Conservation (phyloP, 352 stramenopile species). For the Pythium biforme region DNA sequence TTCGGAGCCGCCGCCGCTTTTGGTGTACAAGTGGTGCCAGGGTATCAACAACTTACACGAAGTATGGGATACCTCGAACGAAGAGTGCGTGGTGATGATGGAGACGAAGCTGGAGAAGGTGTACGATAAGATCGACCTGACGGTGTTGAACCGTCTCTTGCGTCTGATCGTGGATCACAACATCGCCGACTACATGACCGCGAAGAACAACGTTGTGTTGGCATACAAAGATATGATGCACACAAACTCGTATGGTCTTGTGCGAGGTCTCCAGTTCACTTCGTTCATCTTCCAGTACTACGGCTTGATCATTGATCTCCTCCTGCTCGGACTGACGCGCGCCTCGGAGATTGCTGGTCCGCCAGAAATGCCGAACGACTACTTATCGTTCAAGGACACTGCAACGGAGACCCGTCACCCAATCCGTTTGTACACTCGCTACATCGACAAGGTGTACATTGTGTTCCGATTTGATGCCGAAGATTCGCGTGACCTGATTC, state of each 20-base stretch:
- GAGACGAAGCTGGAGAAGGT: slow-evolving; percentile 99
- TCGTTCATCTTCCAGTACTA: slow-evolving; percentile 99
- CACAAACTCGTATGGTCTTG: slow-evolving; percentile 99
- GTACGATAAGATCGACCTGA: slow-evolving; percentile 99
- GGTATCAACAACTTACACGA: slow-evolving; percentile 99
- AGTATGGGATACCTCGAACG: slow-evolving; percentile 97
- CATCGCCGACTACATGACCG: slow-evolving; percentile 99
- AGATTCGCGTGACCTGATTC: slow-evolving; percentile 98
- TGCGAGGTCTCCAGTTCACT: slow-evolving; percentile 98
- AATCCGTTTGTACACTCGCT: slow-evolving; percentile 99
- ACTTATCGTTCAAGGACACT: slow-evolving; percentile 97
- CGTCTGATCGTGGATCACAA: slow-evolving; percentile 99
- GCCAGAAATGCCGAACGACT: slow-evolving; percentile 98
- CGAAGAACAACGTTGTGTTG: slow-evolving; percentile 99
- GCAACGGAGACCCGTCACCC: slow-evolving; percentile 97
- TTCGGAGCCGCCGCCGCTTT: slow-evolving; percentile 96
- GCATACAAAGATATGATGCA: slow-evolving; percentile 99
- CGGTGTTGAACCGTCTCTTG: slow-evolving; percentile 97
- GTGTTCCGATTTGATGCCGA: slow-evolving; percentile 98
- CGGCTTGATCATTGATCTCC: slow-evolving; percentile 97
- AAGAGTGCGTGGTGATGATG: slow-evolving; percentile 99
- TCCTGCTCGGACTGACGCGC: slow-evolving; percentile 96
- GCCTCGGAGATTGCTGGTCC: slow-evolving; percentile 98
- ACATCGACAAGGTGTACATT: slow-evolving; percentile 99
- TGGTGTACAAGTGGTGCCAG: slow-evolving; percentile 99